Evolutionary conservation across 1,139 yeast species (phyloP).

Genomic region (Protomyces pachydermus): DNA sequence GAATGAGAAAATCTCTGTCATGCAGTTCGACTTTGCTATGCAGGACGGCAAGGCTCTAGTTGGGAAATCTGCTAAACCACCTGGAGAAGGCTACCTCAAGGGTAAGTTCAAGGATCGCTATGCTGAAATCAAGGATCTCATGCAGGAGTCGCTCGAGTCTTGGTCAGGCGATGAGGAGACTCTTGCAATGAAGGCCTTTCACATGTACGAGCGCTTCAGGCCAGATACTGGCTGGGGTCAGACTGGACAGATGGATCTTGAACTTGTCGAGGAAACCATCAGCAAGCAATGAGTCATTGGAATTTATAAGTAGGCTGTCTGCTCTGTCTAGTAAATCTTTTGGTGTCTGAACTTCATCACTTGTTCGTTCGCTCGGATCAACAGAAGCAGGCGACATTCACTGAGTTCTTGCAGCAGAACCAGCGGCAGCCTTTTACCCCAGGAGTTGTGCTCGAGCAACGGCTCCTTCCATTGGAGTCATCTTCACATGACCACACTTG

Average conservation of each 20-base stretch:
- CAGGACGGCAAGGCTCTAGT: slow-evolving; percentile 6
- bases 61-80: slow-evolving; percentile 6
- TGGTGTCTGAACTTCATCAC: too few relatives aligned
- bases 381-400: too few relatives aligned
- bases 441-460: too few relatives aligned
- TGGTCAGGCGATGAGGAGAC: slow-evolving; percentile 16
- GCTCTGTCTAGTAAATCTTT: too few relatives aligned
- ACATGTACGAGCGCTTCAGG: slow-evolving; percentile 14
- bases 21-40: slow-evolving; percentile 7
- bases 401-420: too few relatives aligned
- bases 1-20: not conserved
- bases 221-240: slow-evolving; percentile 21
- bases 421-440: too few relatives aligned
- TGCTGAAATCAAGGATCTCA: not conserved
- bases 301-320: not conserved
- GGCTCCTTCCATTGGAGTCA: too few relatives aligned
- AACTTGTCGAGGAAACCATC: slow-evolving; percentile 1
- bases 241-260: slow-evolving; percentile 9
- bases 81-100: slow-evolving; percentile 12
- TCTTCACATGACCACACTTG: too few relatives aligned
- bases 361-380: too few relatives aligned
- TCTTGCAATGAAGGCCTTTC: slow-evolving; percentile 12
- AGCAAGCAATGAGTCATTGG: not conserved
- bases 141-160: not conserved
- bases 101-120: slow-evolving; percentile 8